Conservation (phyloP, 306 rosid genomes). For the Geum urbanum region DNA sequence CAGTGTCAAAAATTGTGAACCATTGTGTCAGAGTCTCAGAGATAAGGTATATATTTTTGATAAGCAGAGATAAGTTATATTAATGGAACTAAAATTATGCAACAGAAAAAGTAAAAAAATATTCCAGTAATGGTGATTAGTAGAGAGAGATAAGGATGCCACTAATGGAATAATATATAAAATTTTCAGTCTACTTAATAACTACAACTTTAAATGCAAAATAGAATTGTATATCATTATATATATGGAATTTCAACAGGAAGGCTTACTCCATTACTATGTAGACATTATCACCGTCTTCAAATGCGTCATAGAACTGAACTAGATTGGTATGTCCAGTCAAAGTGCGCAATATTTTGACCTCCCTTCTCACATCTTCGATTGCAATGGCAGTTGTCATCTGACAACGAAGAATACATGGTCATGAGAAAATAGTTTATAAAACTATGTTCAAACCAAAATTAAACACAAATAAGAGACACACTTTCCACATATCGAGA, state of each 20-base stretch:
- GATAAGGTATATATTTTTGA: too few species aligned
- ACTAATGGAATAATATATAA: background rate
- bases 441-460: conserved; percentile 4
- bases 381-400: conserved; percentile 98
- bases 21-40: background rate
- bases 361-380: conserved; percentile 98
- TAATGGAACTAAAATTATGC: background rate
- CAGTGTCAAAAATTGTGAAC: conserved; percentile 21
- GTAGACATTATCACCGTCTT: conserved; percentile 96
- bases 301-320: conserved; percentile 86
- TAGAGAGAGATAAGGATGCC: background rate
- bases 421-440: background rate
- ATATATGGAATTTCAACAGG: conserved; percentile 17
- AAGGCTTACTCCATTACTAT: conserved; percentile 97
- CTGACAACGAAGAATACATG: conserved; percentile 38
- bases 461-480: background rate
- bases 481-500: background rate
- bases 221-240: background rate
- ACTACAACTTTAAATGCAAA: background rate
- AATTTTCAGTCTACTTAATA: background rate
- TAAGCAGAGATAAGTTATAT: background rate
- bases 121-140: background rate
- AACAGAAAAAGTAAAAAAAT: background rate
- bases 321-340: conserved; percentile 84
- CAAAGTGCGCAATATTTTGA: conserved; percentile 87